Conservation (phyloP, 2,329 filamentous ascomycete genomes). For the Drechslera avenae region DNA sequence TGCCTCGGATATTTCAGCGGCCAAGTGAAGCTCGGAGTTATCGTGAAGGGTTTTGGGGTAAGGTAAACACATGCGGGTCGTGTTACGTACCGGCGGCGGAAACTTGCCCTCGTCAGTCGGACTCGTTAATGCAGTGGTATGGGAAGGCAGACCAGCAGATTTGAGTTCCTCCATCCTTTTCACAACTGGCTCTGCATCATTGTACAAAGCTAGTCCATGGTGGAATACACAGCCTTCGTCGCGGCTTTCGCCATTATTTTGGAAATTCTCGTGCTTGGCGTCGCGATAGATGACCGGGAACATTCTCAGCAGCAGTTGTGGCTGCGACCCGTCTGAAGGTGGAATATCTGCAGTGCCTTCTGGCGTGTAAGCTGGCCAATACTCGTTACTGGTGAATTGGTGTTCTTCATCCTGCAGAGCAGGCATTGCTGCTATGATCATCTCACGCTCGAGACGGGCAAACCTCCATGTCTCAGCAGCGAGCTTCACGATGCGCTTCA, state of each 20-base stretch:
- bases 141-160: slow-evolving; percentile 48
- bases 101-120: slow-evolving; percentile 46
- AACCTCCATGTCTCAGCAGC: slow-evolving; percentile 65
- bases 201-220: slow-evolving; percentile 56
- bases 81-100: slow-evolving; percentile 40
- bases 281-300: slow-evolving; percentile 61
- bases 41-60: slow-evolving; percentile 8
- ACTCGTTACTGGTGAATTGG: slow-evolving; percentile 38
- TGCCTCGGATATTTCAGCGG: slow-evolving; percentile 6
- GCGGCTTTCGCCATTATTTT: slow-evolving; percentile 47
- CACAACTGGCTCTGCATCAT: slow-evolving; percentile 49
- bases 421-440: slow-evolving; percentile 59
- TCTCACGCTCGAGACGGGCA: slow-evolving; percentile 61
- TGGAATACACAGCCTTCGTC: slow-evolving; percentile 58
- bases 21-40: slow-evolving; percentile 8
- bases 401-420: slow-evolving; percentile 41
- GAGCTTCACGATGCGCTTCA: slow-evolving; percentile 62
- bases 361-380: slow-evolving; percentile 45
- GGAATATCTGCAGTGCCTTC: slow-evolving; percentile 37
- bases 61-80: slow-evolving; percentile 16
- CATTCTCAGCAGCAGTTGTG: slow-evolving; percentile 56
- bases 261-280: slow-evolving; percentile 54
- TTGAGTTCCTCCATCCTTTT: slow-evolving; percentile 43
- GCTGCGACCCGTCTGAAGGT: slow-evolving; percentile 35
- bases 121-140: slow-evolving; percentile 42